Base-by-base conservation (phyloP, 2,329 filamentous ascomycete genomes). In the Fusarium mundagurra region DNA sequence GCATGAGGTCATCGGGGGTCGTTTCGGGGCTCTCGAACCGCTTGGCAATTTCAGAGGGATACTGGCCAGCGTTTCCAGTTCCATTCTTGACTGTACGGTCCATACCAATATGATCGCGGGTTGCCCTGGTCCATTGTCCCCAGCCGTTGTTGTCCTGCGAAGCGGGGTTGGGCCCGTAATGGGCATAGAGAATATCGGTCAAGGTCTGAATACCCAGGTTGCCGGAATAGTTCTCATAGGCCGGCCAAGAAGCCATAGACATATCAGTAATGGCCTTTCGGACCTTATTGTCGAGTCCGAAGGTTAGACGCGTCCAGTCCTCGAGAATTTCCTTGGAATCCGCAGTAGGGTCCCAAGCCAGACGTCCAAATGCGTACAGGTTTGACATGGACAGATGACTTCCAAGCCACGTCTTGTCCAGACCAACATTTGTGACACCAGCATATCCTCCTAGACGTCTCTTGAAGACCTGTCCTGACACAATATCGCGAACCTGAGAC, bases 341-440 rank as follows among this genome's bases (percentile, higher is more conserved):
- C 0, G 80, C 75, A 0, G 83, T 82, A 0, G 92, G 89, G 61
- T 92, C 82, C 92, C 92, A 94, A 0, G 91, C 91, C 22, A 93
- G 79, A 6, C 87, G 86, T 16, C 92, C 92, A 74, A 90, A 94
- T 1, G 91, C 91, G 74, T 93, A 94, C 3, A 94, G 82, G 77
- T 94, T 93, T 1, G 90, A 91, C 90, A 93, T 92, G 55, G 92
- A 86, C 1, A 93, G 83, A 79, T 93, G 91, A 67, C 88, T 91
- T 16, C 92, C 92, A 0, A 93, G 84, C 92, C 92, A 94, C 4
- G 89, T 93, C 1, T 85, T 81, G 77, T 93, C 91, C 0, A 84
- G 88, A 1, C 92, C 92, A 5, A 92, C 91, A 65, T 93, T 93
- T 33, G 90, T 88, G 3, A 94, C 92, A 20, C 87, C 91, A 0